Base-by-base conservation (phyloP, 371 early-diverging fungal genomes). In the Syncephalastrum monosporum region DNA sequence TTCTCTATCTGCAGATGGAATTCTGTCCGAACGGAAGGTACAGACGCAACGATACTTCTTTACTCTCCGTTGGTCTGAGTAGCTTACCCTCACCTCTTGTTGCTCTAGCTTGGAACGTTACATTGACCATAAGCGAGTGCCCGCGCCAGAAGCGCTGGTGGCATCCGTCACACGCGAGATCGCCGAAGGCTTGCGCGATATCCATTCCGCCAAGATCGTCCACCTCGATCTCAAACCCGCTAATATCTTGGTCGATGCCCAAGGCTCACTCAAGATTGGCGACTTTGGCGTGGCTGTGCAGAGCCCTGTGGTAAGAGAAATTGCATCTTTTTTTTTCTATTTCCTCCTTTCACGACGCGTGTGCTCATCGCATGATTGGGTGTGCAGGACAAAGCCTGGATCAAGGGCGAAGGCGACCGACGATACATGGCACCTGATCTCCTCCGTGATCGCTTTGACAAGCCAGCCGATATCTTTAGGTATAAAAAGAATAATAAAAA, bases 351-450 rank as follows among this genome's bases (percentile, higher is more conserved):
- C n/a, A 25, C 47, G 15, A 21, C 21, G 7, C 15, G 27, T 19
- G 14, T 27, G 12, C 17, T 25, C 17, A 12, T 23, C 17, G 3
- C 16, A 2, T 33, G 0, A 33, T 33, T 33, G 3, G 38, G 8
- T 33, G 4, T 12, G 13, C 42, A 72, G 73, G 61, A 71, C 42
- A 48, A 44, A 16, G 48, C 50, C 23, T 64, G 62, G 58, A 58
- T 71, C 0, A 72, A 89, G 51, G 78, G 82, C 21, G 99, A 99
- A 71, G 99, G 99, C 1, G 99, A 99, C 76, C 86, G 96, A 60
- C 81, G 82, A 41, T 99, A 99, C 59, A 86, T 99, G 82, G 97
- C 98, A 2, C 95, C 94, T 1, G 99, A 99, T 69, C 69, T 96
- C 16, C 67, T 98, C 50, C 61, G 77, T 45, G 92, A 91, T 51